These are phyloP conservation scores for Phylloporus rhodoxanthus DNA, from an alignment of 768 basidiomycete genomes.

Conservation along the genomic window DNA sequence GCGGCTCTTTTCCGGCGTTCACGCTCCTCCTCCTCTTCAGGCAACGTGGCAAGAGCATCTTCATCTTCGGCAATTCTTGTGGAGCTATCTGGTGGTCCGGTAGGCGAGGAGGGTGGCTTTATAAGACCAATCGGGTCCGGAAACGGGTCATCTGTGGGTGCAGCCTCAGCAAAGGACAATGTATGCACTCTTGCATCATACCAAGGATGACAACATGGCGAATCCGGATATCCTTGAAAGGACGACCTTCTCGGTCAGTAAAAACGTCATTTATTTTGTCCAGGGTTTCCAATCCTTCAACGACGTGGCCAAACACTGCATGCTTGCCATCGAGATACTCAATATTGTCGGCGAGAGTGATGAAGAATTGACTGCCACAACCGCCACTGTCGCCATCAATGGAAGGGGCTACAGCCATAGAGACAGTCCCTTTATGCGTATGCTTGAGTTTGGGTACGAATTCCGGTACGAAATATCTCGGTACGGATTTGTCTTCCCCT, in stretches of 20 bases:
- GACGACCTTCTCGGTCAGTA: conserved; percentile 81
- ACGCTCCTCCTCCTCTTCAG: conserved; percentile 81
- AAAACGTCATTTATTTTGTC: conserved; percentile 91
- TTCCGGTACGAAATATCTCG: conserved; percentile 89
- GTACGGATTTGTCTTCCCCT: conserved; percentile 26
- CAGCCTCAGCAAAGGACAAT: conserved; percentile 1
- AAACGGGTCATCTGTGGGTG: conserved; percentile 81
- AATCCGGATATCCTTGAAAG: conserved; percentile 91
- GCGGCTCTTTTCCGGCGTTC: conserved; percentile 84
- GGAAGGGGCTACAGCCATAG: conserved; percentile 94
- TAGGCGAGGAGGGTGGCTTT: conserved; percentile 70
- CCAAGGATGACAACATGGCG: conserved; percentile 94
- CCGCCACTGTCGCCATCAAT: conserved; percentile 63
- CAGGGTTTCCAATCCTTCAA: conserved; percentile 88
- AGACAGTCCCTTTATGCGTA: conserved; percentile 77
- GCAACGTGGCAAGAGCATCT: conserved; percentile 73
- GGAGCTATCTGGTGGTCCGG: conserved; percentile 75
- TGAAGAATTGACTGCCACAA: conserved; percentile 94
- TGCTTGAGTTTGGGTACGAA: conserved; percentile 81
- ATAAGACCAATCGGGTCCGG: conserved; percentile 77
- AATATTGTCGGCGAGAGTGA: conserved; percentile 85
- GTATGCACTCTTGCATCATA: conserved; percentile 27
- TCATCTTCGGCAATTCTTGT: conserved; percentile 95
- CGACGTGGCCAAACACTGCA: conserved; percentile 92
- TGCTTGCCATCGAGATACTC: conserved; percentile 95